A percentile compares a stretch with the other conserved stretches of the same genome.
Evolutionary conservation across 208 protist genomes (phyloP).

Genomic region (Leishmania lainsoni): DNA sequence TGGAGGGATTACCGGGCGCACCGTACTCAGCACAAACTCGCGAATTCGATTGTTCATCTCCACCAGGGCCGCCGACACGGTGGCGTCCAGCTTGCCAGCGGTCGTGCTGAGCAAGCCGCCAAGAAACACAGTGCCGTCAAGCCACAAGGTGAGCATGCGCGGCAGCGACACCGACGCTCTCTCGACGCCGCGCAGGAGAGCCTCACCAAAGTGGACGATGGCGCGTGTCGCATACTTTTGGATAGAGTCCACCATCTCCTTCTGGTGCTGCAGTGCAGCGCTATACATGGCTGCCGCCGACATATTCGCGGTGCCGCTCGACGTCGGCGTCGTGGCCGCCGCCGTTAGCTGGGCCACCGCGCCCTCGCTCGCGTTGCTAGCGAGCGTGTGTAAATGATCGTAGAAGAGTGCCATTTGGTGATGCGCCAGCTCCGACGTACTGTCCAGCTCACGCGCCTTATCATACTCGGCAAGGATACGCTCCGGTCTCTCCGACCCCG

Average conservation of each 20-base stretch:
- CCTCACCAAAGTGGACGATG: conserved; percentile 83
- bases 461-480: conserved; percentile 88
- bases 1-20: conserved; percentile 38
- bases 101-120: conserved; percentile 26
- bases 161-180: conserved; percentile 94
- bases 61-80: conserved; percentile 6
- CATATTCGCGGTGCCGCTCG: neutral
- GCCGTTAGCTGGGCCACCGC: conserved; percentile 27
- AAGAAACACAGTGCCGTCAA: conserved; percentile 73
- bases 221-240: conserved; percentile 24
- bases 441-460: conserved; percentile 53
- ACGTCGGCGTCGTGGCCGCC: neutral
- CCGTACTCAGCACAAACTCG: conserved; percentile 26
- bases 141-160: conserved; percentile 95
- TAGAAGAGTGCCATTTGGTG: conserved; percentile 94
- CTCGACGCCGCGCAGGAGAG: conserved; percentile 78
- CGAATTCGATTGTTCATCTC: conserved; percentile 42
- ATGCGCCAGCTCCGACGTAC: conserved; percentile 85
- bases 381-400: conserved; percentile 76
- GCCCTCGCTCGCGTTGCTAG: conserved; percentile 24
- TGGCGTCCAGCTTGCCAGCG: conserved; percentile 16
- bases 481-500: conserved; percentile 64
- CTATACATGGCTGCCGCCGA: conserved; percentile 22
- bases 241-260: conserved; percentile 37
- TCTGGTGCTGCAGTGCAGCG: conserved; percentile 28